These are phyloP conservation scores for Croton setiger DNA, from an alignment of 441 rosid genomes.

Conservation along the genomic window DNA sequence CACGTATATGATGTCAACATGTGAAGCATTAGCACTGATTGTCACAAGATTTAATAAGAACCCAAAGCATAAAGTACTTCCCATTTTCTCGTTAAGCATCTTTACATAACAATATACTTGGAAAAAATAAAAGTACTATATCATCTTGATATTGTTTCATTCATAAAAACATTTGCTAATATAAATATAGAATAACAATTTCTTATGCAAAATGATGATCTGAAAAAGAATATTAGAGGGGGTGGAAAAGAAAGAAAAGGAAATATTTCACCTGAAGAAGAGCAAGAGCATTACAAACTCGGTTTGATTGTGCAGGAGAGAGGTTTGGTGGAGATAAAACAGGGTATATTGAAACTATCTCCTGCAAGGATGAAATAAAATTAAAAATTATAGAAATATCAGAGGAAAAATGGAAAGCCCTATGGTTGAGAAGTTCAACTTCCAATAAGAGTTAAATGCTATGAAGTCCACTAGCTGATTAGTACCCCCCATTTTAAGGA, in stretches of 20 bases:
- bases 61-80: background rate
- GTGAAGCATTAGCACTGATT: background rate
- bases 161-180: background rate
- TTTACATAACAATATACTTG: background rate
- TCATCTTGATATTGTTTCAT: background rate
- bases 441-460: no score
- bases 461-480: no score
- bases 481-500: no score
- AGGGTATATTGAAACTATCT: conserved; percentile 93
- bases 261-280: conserved; percentile 80
- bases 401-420: background rate
- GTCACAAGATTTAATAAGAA: conserved; percentile 1
- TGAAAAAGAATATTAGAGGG: background rate
- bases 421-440: background rate
- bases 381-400: background rate
- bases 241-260: background rate
- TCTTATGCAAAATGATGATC: background rate
- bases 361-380: conserved; percentile 51
- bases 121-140: conserved; percentile 1
- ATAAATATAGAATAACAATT: background rate
- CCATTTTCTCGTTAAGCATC: background rate
- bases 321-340: conserved; percentile 92
- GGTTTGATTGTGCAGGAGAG: conserved; percentile 89
- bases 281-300: conserved; percentile 98
- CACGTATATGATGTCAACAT: background rate